These are phyloP conservation scores for Corylus americana DNA, from an alignment of 306 rosid genomes.

Conservation along the genomic window DNA sequence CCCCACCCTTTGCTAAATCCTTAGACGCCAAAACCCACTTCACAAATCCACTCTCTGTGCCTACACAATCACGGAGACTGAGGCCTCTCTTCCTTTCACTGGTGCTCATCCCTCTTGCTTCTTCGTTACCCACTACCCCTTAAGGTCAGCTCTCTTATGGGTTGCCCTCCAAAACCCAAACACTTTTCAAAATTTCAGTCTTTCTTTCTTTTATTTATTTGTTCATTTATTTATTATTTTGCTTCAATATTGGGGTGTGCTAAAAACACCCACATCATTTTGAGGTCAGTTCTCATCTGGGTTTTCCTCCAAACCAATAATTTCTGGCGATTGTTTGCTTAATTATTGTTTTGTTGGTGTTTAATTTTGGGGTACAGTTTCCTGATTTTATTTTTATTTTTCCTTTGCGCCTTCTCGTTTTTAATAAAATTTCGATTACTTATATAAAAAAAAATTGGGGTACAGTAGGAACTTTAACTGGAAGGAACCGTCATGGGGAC, in stretches of 20 bases:
- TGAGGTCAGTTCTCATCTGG: conserved; percentile 1
- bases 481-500: conserved; percentile 60
- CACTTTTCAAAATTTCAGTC: not conserved
- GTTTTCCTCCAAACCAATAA: not conserved
- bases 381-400: too few relatives aligned
- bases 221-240: not conserved
- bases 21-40: not conserved
- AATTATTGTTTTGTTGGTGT: not conserved
- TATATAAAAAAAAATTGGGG: not conserved
- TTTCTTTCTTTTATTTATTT: not conserved
- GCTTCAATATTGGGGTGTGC: not conserved
- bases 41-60: not conserved
- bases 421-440: too few relatives aligned
- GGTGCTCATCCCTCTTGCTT: not conserved
- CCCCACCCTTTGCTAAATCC: not conserved
- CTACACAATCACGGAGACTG: not conserved
- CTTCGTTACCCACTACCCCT: not conserved
- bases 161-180: not conserved
- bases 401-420: too few relatives aligned
- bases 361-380: not conserved
- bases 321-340: not conserved
- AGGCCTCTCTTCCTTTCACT: not conserved
- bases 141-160: not conserved
- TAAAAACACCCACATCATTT: not conserved
- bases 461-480: not conserved